Conservation (phyloP, 208 protist species). For the Strigomonas galati region DNA sequence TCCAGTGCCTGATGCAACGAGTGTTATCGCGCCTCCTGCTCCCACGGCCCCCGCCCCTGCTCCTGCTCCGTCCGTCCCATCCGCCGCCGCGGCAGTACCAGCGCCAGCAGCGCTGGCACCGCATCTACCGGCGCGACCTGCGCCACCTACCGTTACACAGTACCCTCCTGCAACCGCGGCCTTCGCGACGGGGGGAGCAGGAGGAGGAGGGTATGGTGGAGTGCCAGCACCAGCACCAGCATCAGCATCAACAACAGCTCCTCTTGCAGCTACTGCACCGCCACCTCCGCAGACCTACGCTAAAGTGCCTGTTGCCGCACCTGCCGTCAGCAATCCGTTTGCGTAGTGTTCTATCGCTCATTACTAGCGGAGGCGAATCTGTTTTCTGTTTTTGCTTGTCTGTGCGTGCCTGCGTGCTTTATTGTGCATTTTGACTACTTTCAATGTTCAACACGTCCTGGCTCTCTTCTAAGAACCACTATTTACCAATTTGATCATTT, state of each 20-base stretch:
- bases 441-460: too few species aligned
- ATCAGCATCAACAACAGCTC: too few species aligned
- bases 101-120: not conserved
- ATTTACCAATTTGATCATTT: too few species aligned
- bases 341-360: too few species aligned
- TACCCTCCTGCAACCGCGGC: not conserved
- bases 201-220: too few species aligned
- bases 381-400: not conserved
- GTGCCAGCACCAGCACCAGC: too few species aligned
- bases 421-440: too few species aligned
- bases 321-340: not conserved
- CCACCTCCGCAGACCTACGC: not conserved
- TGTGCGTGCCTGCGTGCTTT: not conserved
- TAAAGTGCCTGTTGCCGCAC: not conserved
- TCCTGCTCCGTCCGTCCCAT: slow-evolving; percentile 8
- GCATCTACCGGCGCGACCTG: not conserved
- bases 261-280: not conserved
- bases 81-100: slow-evolving; percentile 21
- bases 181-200: too few species aligned
- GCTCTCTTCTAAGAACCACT: too few species aligned
- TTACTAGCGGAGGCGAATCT: too few species aligned
- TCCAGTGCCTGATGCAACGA: not conserved
- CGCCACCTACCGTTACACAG: not conserved
- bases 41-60: slow-evolving; percentile 5
- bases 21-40: too few species aligned